Evolutionary conservation across 2,329 filamentous ascomycete genomes (phyloP), one percentile per base, ranked within the genome.

Genomic region (Fusarium abutilonis): DNA sequence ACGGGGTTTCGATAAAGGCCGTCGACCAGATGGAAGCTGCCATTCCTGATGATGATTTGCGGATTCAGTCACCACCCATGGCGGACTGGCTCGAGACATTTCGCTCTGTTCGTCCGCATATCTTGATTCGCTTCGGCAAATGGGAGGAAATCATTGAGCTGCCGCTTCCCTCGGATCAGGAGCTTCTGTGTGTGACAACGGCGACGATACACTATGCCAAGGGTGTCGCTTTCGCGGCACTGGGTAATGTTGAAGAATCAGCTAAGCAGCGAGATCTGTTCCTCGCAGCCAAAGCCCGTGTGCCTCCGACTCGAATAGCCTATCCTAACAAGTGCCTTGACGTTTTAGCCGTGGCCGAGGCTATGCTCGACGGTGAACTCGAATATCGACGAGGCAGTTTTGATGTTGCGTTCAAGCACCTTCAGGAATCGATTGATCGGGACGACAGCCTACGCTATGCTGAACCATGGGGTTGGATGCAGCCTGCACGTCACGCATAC

Each of bases 381-480:
- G 86, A 86, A 50, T 93, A 92, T 67, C 86, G 89, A 2, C 79
- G 78, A 4, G 82, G 82, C 0, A 82, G 88, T 43, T 79, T 83
- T 49, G 81, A 84, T 0, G 40, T 71, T 0, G 89, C 88, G 0
- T 91, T 90, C 63, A 64, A 73, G 9, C 79, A 83, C 52, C 77
- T 91, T 4, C 79, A 80, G 4, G 76, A 73, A 17, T 81, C 87
- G 0, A 83, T 89, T 19, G 71, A 77, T 1, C 77, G 83, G 7
- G 86, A 89, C 52, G 87, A 89, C 60, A 73, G 71, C 0, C 78
- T 91, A n/a, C 83, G 83, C 0, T 91, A 90, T 59, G 84, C 87
- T 23, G 89, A 92, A 72, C 89, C 89, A 0, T 91, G 88, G 88
- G 86, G 85, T 0, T 91, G 88, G 88, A 90, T 91, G 88, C 87